Percentiles rank a stretch among this genome's conserved stretches.
Evolutionary conservation across 1,139 yeast genomes (phyloP).

Genomic region (Martiniozyma asiatica): DNA sequence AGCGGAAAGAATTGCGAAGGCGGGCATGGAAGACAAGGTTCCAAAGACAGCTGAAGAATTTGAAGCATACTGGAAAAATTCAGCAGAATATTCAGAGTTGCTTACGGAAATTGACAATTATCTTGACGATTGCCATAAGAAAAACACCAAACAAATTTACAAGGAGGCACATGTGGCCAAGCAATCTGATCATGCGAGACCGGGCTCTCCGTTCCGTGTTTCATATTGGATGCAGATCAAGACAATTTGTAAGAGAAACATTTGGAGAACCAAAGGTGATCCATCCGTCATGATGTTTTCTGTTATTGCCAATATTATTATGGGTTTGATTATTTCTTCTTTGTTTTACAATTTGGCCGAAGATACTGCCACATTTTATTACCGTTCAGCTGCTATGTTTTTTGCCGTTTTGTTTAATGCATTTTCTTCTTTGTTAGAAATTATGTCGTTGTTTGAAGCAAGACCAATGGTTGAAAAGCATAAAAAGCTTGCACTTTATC

Average conservation of each 20-base stretch:
- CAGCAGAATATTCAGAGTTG: conserved; percentile 26
- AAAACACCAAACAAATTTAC: conserved; percentile 25
- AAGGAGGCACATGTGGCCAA: conserved; percentile 27
- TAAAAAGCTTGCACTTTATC: conserved; percentile 40
- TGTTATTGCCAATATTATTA: conserved; percentile 33
- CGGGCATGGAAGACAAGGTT: conserved; percentile 35
- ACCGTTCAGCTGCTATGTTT: conserved; percentile 45
- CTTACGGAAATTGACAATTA: conserved; percentile 24
- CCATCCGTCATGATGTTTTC: conserved; percentile 36
- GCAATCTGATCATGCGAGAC: conserved; percentile 26
- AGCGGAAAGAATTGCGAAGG: conserved; percentile 42
- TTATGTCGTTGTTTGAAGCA: conserved; percentile 32
- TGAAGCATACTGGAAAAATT: conserved; percentile 31
- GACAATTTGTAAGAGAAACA: conserved; percentile 32
- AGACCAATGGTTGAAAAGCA: conserved; percentile 48
- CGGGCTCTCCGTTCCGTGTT: conserved; percentile 33
- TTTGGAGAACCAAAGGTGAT: conserved; percentile 39
- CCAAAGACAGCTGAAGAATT: conserved; percentile 32
- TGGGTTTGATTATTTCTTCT: conserved; percentile 41
- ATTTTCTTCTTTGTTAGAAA: conserved; percentile 41
- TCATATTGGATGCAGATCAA: conserved; percentile 34
- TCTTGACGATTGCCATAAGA: conserved; percentile 16
- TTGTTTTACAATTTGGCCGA: conserved; percentile 33
- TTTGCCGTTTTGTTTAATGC: conserved; percentile 42
- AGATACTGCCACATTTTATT: conserved; percentile 36